Base-by-base conservation (phyloP, 192 early-diverging fungal genomes). In the Neocallimastix lanati region DNA sequence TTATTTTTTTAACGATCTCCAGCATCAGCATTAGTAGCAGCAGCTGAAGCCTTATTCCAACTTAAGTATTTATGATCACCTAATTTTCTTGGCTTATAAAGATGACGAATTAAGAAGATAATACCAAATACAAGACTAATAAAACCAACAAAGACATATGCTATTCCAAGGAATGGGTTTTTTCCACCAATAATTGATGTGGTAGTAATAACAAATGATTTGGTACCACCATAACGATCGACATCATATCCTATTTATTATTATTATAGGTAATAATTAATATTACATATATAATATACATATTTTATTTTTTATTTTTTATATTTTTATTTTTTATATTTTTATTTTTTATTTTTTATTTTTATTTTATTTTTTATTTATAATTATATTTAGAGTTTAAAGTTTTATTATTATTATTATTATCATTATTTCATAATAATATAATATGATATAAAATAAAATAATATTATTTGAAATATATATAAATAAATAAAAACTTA, bases 51-150 rank as follows among this genome's bases (percentile, higher is more conserved):
- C 81, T 96, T 90, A 85, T 99, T 99, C 97, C 97, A 99, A 28
- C 94, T 96, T 78, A 99, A 82, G 79, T 96, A 95, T 29, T 94
- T 93, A 82, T 99, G 96, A 87, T 99, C 98, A 77, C 98, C 98
- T 37, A 98, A 87, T 81, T 96, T 94, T 80, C 92, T 91, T 79
- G 98, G 98, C 83, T 94, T 96, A 82, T 94, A 91, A 84, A 98
- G 92, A 82, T 99, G 94, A 80, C 96, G 89, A 28, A 91, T 86
- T 35, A 96, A 88, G 83, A 99, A 99, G 50, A 92, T 86, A 78
- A 95, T 85, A 35, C 96, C 96, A 25, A 99, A 84, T 25, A 94
- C 82, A 80, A 94, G 93, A 85, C 96, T 98, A 37, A 97, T 79
- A 30, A 90, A 88, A n/a, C 98, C 98, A 67, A 97, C 93, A 16